phyloP scores from a whole-genome alignment of 1,139 yeast species.

The Fermentozyma sake region DNA sequence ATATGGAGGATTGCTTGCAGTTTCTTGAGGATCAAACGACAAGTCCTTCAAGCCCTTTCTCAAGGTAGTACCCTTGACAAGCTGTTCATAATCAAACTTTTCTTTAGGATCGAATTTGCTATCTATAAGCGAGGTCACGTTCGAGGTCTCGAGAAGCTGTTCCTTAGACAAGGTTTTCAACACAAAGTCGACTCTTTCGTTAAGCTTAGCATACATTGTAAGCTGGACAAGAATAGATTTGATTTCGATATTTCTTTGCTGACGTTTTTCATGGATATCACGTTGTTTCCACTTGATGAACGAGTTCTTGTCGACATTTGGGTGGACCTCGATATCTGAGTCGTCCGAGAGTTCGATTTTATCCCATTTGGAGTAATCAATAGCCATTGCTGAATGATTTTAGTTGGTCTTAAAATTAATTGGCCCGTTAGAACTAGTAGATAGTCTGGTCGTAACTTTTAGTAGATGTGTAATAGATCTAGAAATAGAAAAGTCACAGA shows the following conservation, averaged over 20 bases:
- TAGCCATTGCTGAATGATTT: conserved; percentile 61
- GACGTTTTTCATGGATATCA: conserved; percentile 91
- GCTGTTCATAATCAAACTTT: conserved; percentile 40
- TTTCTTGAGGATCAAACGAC: conserved; percentile 42
- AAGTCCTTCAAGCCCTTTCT: conserved; percentile 44
- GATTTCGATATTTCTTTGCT: conserved; percentile 72
- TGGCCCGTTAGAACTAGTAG: too few species aligned
- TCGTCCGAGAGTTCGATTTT: conserved; percentile 93
- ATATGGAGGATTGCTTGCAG: conserved; percentile 72
- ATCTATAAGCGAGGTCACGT: conserved; percentile 41
- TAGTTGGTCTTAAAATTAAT: background rate
- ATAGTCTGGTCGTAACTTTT: too few species aligned
- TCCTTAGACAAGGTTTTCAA: conserved; percentile 36
- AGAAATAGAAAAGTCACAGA: too few species aligned
- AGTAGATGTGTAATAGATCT: too few species aligned
- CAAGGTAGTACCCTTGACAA: conserved; percentile 35
- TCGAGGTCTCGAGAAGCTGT: conserved; percentile 35
- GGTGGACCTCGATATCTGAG: conserved; percentile 95
- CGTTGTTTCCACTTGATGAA: conserved; percentile 96
- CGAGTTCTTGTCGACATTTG: conserved; percentile 91
- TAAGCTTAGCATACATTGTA: conserved; percentile 72
- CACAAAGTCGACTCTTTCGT: conserved; percentile 65
- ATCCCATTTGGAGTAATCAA: conserved; percentile 98
- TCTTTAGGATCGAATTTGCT: conserved; percentile 55
- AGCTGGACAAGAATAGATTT: conserved; percentile 67